Conservation (phyloP, 148 eudicot species). For the Dysphania ambrosioides region DNA sequence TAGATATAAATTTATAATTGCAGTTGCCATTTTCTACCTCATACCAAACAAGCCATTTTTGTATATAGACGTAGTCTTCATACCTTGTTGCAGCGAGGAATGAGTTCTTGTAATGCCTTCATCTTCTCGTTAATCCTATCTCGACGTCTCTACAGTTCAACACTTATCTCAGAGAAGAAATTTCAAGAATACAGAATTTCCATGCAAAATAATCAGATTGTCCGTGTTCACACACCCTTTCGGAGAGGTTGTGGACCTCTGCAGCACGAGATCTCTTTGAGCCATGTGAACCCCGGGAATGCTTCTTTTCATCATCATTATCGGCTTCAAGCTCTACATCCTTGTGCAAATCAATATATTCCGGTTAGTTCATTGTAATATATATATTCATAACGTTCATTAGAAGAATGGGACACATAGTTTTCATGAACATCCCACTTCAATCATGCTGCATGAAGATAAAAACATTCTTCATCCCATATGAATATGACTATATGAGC, state of each 20-base stretch:
- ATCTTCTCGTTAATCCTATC: conserved; percentile 87
- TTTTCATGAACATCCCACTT: too few species aligned
- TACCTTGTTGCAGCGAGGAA: conserved; percentile 85
- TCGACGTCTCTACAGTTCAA: conserved; percentile 61
- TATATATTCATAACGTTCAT: background rate
- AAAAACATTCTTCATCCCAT: too few species aligned
- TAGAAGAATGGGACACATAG: background rate
- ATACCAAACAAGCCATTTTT: background rate
- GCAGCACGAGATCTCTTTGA: conserved; percentile 85
- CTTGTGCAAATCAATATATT: conserved; percentile 23
- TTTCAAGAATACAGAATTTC: background rate
- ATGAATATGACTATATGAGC: too few species aligned
- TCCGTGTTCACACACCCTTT: conserved; percentile 50
- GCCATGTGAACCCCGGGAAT: conserved; percentile 43
- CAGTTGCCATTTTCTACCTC: background rate
- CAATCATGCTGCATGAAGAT: too few species aligned
- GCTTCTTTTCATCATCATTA: conserved; percentile 50
- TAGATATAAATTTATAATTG: background rate
- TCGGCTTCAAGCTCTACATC: conserved; percentile 56
- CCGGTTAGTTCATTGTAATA: background rate
- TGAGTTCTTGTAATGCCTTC: conserved; percentile 80
- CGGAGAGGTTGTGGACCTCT: conserved; percentile 90
- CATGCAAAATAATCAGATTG: background rate
- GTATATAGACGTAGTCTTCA: background rate
- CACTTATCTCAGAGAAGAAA: background rate